phyloP scores from a whole-genome alignment of 2,329 filamentous ascomycete genomes.

The Karstenula rhodostoma region DNA sequence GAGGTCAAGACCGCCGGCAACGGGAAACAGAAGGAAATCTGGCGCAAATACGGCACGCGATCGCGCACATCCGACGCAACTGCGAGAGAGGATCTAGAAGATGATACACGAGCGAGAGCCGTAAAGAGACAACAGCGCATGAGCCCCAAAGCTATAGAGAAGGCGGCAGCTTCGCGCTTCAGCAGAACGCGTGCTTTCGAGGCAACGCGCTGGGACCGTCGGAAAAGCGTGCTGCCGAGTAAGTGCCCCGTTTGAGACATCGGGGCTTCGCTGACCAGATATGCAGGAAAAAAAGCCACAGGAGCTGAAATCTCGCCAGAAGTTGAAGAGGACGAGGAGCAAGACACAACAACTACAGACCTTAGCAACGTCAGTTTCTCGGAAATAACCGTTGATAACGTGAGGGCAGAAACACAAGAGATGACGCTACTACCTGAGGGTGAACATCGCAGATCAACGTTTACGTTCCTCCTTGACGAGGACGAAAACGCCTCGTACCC shows the following conservation, averaged over 20 bases:
- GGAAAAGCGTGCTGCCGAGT: conserved; percentile 48
- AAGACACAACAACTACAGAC: conserved; percentile 24
- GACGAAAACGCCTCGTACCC: conserved; percentile 19
- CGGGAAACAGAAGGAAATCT: conserved; percentile 56
- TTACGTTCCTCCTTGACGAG: conserved; percentile 29
- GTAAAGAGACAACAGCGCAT: conserved; percentile 56
- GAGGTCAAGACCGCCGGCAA: conserved; percentile 49
- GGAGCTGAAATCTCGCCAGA: conserved; percentile 14
- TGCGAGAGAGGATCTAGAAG: conserved; percentile 29
- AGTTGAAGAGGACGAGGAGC: conserved; percentile 19
- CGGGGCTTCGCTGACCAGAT: conserved; percentile 20
- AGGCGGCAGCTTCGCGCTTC: conserved; percentile 26
- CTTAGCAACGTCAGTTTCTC: conserved; percentile 21
- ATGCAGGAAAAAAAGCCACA: conserved; percentile 36
- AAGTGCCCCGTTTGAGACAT: conserved; percentile 12
- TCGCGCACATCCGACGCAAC: conserved; percentile 29
- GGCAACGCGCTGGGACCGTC: conserved; percentile 47
- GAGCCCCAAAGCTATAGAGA: conserved; percentile 44
- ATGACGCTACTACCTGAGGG: conserved; percentile 2
- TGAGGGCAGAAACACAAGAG: not conserved
- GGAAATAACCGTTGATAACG: conserved; percentile 15
- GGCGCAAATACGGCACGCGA: conserved; percentile 53
- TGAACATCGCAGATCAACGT: conserved; percentile 22
- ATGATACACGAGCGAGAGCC: conserved; percentile 49
- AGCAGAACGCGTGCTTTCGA: conserved; percentile 43